These are phyloP conservation scores for Pseudogymnoascus sp. DNA, from an alignment of 2,329 filamentous ascomycete species.

Conservation along the genomic window DNA sequence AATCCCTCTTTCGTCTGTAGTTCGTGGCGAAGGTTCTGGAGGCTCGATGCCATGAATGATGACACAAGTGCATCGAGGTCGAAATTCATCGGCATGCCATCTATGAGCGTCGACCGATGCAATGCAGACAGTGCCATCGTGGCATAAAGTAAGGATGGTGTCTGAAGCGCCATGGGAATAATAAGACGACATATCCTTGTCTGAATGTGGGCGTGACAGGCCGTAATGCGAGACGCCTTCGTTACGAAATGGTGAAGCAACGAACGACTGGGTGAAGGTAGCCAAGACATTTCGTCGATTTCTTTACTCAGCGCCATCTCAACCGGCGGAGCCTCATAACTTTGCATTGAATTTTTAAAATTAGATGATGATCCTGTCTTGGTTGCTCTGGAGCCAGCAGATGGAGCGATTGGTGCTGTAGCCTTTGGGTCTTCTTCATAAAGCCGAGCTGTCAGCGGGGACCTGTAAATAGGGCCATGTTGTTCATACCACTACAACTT, in stretches of 20 bases:
- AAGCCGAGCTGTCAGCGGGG: neutral
- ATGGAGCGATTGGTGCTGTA: neutral
- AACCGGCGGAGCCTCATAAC: neutral
- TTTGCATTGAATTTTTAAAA: neutral
- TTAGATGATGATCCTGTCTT: neutral
- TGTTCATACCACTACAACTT: conserved; percentile 25
- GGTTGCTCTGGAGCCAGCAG: neutral
- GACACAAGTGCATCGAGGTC: conserved; percentile 33
- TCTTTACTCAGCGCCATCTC: conserved; percentile 24
- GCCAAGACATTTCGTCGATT: conserved; percentile 32
- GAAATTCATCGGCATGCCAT: conserved; percentile 29
- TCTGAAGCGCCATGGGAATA: conserved; percentile 37
- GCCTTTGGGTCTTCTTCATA: neutral
- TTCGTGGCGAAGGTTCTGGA: conserved; percentile 35
- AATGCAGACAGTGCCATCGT: conserved; percentile 37
- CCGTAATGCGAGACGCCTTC: conserved; percentile 35
- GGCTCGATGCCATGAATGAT: conserved; percentile 33
- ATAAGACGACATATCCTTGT: conserved; percentile 35
- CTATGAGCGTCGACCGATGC: conserved; percentile 32
- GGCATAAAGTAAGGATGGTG: conserved; percentile 35
- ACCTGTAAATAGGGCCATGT: neutral
- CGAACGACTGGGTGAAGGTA: conserved; percentile 30
- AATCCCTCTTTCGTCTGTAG: conserved; percentile 29
- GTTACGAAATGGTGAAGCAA: conserved; percentile 35
- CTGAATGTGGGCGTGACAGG: conserved; percentile 34